Conservation (phyloP, 805 yeast species). For the Wickerhamiella qilinensis region DNA sequence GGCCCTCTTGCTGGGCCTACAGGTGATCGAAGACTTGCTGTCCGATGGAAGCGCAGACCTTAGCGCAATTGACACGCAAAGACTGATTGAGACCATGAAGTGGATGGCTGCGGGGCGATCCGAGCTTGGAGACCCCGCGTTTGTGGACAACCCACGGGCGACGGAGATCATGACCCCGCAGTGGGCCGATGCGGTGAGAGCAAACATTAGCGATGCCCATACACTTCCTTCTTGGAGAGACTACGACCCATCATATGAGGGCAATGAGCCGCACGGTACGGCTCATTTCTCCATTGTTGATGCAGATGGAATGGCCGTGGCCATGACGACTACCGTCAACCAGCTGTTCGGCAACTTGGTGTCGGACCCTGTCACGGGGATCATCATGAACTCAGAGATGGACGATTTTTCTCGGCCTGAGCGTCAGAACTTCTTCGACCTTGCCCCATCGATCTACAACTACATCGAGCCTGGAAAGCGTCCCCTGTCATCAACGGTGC, state of each 20-base stretch:
- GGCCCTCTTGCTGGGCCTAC: slow-evolving; percentile 60
- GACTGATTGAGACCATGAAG: slow-evolving; percentile 74
- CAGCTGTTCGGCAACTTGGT: slow-evolving; percentile 68
- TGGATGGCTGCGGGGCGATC: slow-evolving; percentile 83
- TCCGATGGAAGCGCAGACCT: slow-evolving; percentile 34
- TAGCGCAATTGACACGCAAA: slow-evolving; percentile 37
- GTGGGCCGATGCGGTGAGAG: slow-evolving; percentile 41
- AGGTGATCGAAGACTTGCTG: slow-evolving; percentile 37
- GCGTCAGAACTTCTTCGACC: slow-evolving; percentile 56
- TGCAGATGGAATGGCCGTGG: slow-evolving; percentile 55
- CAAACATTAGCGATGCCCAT: slow-evolving; percentile 34
- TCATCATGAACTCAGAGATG: slow-evolving; percentile 79
- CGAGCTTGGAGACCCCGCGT: slow-evolving; percentile 58
- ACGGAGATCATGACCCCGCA: slow-evolving; percentile 30
- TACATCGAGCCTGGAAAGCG: slow-evolving; percentile 60
- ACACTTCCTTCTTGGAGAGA: slow-evolving; percentile 51
- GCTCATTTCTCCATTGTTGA: slow-evolving; percentile 77
- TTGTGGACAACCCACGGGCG: slow-evolving; percentile 23
- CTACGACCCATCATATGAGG: slow-evolving; percentile 65
- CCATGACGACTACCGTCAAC: slow-evolving; percentile 81
- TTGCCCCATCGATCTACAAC: slow-evolving; percentile 69
- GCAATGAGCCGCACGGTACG: slow-evolving; percentile 78
- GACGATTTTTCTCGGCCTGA: slow-evolving; percentile 78
- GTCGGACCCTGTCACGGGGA: slow-evolving; percentile 68
- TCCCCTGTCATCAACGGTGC: slow-evolving; percentile 74